Base-by-base conservation (phyloP, 768 basidiomycete genomes). In the Tricholoma terreum region DNA sequence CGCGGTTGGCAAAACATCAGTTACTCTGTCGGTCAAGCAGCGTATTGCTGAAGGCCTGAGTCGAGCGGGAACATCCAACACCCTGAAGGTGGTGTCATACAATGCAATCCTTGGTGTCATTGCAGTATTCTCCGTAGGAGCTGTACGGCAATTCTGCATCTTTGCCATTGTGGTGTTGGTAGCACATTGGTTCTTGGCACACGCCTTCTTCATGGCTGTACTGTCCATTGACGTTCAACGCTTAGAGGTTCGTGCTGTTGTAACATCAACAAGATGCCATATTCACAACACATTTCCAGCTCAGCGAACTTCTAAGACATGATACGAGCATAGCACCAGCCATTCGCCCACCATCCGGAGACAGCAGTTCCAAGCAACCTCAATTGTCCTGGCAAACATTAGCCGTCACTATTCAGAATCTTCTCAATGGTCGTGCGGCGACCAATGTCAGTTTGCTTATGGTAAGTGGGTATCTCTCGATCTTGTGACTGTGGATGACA, bases 141-240 rank as follows among this genome's bases (percentile, higher is more conserved):
- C 92, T 1, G 91, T 95, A 34, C 84, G 90, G 36, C 93, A 98
- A 65, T 96, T 98, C 67, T 96, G 94, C 70, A 80, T 86, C 3
- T 98, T 98, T 68, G 93, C 94, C 0, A 87, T 94, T 43, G 93
- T 98, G 21, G 93, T 98, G 10, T 80, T 98, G 19, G 89, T 98
- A 30, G 94, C 94, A 14, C 95, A 98, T 69, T 98, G 94, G 94
- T 96, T 95, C 75, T 80, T 98, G 58, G 89, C 96, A 14, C 92
- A 97, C 67, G 96, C 94, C 0, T 96, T 98, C 75, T 98, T 96
- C 73, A 79, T 95, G 61, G 90, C 95, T 6, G 94, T 97, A 22
- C 75, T 99, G 21, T 94, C 93, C 0, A 97, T 99, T 63, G 96
- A 99, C 75, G 86, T 98, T 46, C 94, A 97, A 63, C 85, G 96